Conservation (phyloP, 345 rosid genomes). For the Psidium guajava region DNA sequence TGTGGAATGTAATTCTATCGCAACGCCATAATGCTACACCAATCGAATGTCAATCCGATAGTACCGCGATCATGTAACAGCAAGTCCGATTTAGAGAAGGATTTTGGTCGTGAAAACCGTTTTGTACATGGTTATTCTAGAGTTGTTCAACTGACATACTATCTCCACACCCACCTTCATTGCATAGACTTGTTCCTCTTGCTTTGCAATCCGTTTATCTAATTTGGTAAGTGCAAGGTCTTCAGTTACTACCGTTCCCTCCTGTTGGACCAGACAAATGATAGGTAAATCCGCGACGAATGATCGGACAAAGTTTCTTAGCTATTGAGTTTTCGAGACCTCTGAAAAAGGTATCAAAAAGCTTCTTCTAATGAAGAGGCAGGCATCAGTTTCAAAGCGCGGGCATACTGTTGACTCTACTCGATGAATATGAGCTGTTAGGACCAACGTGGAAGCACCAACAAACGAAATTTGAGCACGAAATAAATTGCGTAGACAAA, state of each 20-base stretch:
- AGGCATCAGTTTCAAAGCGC: no score
- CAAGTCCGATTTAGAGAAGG: not conserved
- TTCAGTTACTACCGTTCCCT: not conserved
- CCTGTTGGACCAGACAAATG: not conserved
- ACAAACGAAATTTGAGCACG: not conserved
- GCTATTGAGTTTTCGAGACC: no score
- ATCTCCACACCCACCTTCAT: not conserved
- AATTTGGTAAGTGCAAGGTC: not conserved
- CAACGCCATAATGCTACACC: not conserved
- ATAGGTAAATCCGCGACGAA: not conserved
- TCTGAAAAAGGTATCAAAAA: no score
- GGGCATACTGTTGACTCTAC: no score
- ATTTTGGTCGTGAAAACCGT: not conserved
- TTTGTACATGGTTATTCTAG: rapidly evolving
- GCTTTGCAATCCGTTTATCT: not conserved
- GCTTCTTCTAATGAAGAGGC: no score
- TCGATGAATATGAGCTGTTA: no score
- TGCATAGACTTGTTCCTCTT: not conserved
- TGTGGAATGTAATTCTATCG: not conserved
- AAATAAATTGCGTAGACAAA: not conserved
- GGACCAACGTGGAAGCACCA: not conserved
- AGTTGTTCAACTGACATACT: not conserved
- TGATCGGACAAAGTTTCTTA: no score
- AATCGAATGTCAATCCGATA: not conserved
- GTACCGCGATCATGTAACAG: not conserved